Percentiles rank a stretch among this genome's conserved stretches.
phyloP scores from a whole-genome alignment of 345 rosid species.

The Salix suchowensis region DNA sequence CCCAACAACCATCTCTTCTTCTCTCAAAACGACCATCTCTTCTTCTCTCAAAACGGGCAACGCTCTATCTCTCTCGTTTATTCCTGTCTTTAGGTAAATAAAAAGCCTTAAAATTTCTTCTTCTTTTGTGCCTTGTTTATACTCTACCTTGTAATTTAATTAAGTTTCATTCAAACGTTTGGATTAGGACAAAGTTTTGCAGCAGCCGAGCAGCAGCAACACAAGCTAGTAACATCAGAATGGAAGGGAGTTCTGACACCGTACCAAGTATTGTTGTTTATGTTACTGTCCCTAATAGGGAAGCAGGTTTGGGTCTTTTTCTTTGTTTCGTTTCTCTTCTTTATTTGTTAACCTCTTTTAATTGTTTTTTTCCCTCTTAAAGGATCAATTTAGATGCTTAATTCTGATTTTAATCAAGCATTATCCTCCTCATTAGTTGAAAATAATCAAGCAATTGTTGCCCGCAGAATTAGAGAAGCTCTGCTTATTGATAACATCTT shows the following conservation, averaged over 20 bases:
- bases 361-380: background rate
- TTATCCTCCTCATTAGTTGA: background rate
- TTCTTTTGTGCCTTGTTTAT: background rate
- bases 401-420: background rate
- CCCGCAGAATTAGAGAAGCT: no score
- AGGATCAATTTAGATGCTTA: background rate
- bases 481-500: no score
- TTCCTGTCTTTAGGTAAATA: constrained; percentile 45
- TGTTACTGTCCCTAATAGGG: constrained; percentile 84
- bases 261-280: constrained; percentile 83
- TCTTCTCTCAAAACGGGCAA: constrained; percentile 47
- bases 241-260: constrained; percentile 55
- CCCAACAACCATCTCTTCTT: constrained; percentile 17
- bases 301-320: constrained; percentile 48
- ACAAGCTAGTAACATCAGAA: constrained; percentile 32
- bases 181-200: constrained; percentile 51
- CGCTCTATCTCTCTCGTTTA: constrained; percentile 50
- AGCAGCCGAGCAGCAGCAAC: constrained; percentile 17
- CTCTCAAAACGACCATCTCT: constrained; percentile 33
- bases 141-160: background rate
- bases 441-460: no score
- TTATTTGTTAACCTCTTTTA: background rate
- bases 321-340: background rate
- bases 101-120: background rate
- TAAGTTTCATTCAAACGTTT: background rate